phyloP scores from a whole-genome alignment of 192 early-diverging fungal species.

The Paraglomus brasilianum region DNA sequence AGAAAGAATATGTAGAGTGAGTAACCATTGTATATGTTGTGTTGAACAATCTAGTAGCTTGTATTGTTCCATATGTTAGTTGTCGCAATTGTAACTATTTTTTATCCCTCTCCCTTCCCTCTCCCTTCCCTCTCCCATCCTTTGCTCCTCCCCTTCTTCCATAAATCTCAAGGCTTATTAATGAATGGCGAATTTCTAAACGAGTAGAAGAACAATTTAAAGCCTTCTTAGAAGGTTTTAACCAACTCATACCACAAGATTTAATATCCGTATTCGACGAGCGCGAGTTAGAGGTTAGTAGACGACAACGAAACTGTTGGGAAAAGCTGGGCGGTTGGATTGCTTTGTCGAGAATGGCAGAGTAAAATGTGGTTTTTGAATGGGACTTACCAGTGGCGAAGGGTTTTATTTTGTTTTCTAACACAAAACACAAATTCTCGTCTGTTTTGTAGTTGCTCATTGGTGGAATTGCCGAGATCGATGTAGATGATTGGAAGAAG shows the following conservation, averaged over 20 bases:
- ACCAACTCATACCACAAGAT: slow-evolving; percentile 94
- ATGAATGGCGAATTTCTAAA: slow-evolving; percentile 84
- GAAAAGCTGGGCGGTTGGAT: background rate
- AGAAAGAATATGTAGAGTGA: slow-evolving; percentile 89
- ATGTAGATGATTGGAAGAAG: slow-evolving; percentile 99
- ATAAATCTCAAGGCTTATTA: slow-evolving; percentile 53
- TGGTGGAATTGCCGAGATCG: slow-evolving; percentile 94
- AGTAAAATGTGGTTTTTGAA: too few species aligned
- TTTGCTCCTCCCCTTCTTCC: slow-evolving; percentile 18
- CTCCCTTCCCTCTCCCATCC: background rate
- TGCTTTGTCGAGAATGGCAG: background rate
- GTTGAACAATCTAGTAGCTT: background rate
- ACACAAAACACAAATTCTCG: background rate
- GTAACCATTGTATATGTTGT: background rate
- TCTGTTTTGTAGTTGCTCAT: slow-evolving; percentile 67
- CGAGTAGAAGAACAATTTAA: slow-evolving; percentile 96
- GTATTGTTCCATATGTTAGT: background rate
- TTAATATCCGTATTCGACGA: slow-evolving; percentile 96
- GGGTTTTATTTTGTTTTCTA: background rate
- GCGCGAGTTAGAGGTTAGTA: slow-evolving; percentile 78
- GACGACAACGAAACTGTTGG: too few species aligned
- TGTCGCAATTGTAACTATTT: background rate
- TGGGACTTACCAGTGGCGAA: too few species aligned
- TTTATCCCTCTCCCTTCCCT: background rate
- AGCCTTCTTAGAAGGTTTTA: slow-evolving; percentile 94